Evolutionary conservation across 139 green algal genomes (phyloP).

Genomic region (Picochlorum sp.): DNA sequence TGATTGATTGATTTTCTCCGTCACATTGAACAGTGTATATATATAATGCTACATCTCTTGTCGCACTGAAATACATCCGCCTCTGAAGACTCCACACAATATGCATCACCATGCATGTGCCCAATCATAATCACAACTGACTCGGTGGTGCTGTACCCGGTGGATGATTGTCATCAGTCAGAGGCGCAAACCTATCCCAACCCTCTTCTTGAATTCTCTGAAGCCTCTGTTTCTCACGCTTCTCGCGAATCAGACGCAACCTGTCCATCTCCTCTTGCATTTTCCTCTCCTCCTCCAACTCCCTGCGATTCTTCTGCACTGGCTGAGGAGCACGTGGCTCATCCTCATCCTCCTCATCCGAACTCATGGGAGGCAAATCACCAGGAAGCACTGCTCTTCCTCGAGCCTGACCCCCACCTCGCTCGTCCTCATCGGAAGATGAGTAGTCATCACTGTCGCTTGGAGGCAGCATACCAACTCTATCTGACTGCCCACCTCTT

Average conservation of each 20-base stretch:
- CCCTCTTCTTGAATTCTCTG: conserved; percentile 63
- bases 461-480: conserved; percentile 62
- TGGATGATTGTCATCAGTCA: conserved; percentile 49
- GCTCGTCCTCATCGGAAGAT: conserved; percentile 7
- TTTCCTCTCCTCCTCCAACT: conserved; percentile 43
- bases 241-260: conserved; percentile 61
- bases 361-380: conserved; percentile 50
- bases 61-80: no score
- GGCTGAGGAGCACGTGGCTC: conserved; percentile 11
- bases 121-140: background rate
- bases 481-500: conserved; percentile 42
- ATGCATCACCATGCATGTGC: no score
- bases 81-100: no score
- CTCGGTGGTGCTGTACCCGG: background rate
- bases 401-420: background rate
- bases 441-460: conserved; percentile 46
- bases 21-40: no score
- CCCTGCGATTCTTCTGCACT: background rate
- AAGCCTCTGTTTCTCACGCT: conserved; percentile 61
- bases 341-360: conserved; percentile 10
- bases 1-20: no score
- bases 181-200: conserved; percentile 64
- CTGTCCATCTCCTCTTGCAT: conserved; percentile 63
- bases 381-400: conserved; percentile 50
- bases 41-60: no score